Base-by-base conservation (phyloP, 2,329 filamentous ascomycete species). In the Ophiosphaerella herpotricha region DNA sequence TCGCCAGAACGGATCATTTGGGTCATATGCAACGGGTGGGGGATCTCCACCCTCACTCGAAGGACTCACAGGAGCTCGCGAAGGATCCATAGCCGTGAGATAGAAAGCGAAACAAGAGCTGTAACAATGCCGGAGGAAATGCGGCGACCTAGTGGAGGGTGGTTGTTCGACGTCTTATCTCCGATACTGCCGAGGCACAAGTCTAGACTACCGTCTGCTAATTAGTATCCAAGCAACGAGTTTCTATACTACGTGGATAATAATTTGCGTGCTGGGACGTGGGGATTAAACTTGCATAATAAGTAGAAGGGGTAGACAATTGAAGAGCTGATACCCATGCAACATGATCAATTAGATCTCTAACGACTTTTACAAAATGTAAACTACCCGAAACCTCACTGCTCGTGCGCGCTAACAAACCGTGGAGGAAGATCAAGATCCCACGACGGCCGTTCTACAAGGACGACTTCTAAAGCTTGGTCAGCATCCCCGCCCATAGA, bases 381-480 rank as follows among this genome's bases (percentile, higher is more conserved):
- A 24, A 35, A 39, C 13, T 14, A 18, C 12, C 18, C 18, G 18
- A 21, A 12, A 14, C n/a, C 35, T 44, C 50, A 61, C 49, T 64
- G 61, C 47, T 74, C 73, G 54, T 75, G 71, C 33, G 55, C 61
- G 1, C 72, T 68, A 37, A 73, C 67, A 55, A 75, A 93, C 46
- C 86, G 80, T 59, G 88, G 86, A 2, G 88, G 86, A 70, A 92
- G 77, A 58, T 92, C 87, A 52, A 91, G 79, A 73, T 95, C 90
- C 85, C 89, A 94, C 61, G 86, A 80, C 16, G 93, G 92, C 64
- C 92, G 80, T 78, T 97, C 93, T 12, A 97, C 85, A 43, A 97
- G 78, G 2, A 91, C 92, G 39, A 97, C 89, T 74, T 99, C 94
- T 4, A 89, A 75, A 9, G 77, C 73, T 39, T 63, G 52, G 35